Conservation (phyloP, 345 rosid species). For the Eutrema japonicum region DNA sequence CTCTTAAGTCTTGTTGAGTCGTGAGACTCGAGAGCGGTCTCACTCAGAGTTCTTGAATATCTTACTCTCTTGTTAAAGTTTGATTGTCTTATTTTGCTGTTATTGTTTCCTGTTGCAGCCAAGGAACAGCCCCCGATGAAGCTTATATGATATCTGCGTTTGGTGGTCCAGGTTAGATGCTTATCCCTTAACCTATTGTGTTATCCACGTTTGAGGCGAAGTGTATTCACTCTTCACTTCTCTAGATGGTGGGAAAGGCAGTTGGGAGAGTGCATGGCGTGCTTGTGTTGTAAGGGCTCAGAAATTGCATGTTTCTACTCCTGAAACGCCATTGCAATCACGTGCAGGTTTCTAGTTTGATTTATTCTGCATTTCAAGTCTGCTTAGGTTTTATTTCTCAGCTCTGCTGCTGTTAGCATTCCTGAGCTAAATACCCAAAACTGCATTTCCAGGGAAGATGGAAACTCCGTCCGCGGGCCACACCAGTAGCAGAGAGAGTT, state of each 20-base stretch:
- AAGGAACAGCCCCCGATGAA: conserved; percentile 93
- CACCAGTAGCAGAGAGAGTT: conserved; percentile 58
- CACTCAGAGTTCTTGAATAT: conserved; percentile 10
- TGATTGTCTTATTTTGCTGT: conserved; percentile 3
- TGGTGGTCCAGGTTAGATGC: conserved; percentile 82
- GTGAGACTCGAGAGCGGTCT: conserved; percentile 8
- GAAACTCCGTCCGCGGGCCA: conserved; percentile 58
- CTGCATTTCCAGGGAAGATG: conserved; percentile 51
- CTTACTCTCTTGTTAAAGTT: conserved; percentile 27
- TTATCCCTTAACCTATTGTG: conserved; percentile 23
- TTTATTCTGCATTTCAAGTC: conserved; percentile 23
- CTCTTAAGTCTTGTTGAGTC: conserved; percentile 27
- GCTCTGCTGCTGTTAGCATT: conserved; percentile 49
- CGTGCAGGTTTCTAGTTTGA: conserved; percentile 59
- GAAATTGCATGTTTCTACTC: conserved; percentile 50
- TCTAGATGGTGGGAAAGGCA: conserved; percentile 79
- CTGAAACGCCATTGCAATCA: conserved; percentile 74
- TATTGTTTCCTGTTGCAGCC: conserved; percentile 57
- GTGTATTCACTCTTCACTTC: conserved; percentile 30
- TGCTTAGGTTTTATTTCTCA: conserved; percentile 30
- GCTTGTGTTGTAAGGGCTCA: conserved; percentile 68
- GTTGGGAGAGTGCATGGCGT: conserved; percentile 89
- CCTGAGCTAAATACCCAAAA: conserved; percentile 56
- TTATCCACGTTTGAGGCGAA: conserved; percentile 21
- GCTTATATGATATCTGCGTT: conserved; percentile 95